A percentile compares a stretch with the other conserved stretches of the same genome.
Evolutionary conservation across 2,329 filamentous ascomycete genomes (phyloP).

Genomic region (Metarhizium album): DNA sequence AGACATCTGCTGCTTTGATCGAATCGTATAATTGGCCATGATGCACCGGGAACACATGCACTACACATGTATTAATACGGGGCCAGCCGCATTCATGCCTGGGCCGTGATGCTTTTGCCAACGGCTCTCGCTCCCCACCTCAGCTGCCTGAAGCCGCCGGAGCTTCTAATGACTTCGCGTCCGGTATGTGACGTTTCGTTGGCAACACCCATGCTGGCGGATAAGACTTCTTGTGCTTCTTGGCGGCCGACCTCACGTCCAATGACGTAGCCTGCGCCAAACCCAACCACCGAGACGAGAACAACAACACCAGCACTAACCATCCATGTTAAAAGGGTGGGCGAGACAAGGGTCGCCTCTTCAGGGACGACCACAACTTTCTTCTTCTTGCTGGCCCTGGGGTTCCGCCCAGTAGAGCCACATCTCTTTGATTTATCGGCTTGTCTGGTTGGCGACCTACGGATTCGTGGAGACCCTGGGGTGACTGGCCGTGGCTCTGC

Average conservation of each 20-base stretch:
- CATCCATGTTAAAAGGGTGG: conserved; percentile 53
- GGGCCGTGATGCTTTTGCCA: conserved; percentile 38
- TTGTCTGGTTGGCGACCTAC: conserved; percentile 15
- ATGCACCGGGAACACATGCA: not conserved
- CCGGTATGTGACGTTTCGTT: conserved; percentile 40
- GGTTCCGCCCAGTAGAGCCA: conserved; percentile 27
- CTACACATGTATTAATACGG: not conserved
- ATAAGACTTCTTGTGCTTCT: conserved; percentile 44
- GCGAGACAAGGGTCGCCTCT: conserved; percentile 36
- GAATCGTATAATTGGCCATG: not conserved
- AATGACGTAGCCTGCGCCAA: conserved; percentile 58
- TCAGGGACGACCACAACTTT: conserved; percentile 29
- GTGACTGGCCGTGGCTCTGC: conserved; percentile 10
- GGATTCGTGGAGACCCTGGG: conserved; percentile 15
- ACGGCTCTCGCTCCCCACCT: conserved; percentile 43
- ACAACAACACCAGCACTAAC: conserved; percentile 58
- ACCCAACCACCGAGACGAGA: conserved; percentile 56
- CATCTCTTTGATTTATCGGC: conserved; percentile 41
- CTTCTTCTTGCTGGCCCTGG: conserved; percentile 49
- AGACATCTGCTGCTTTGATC: too few relatives aligned
- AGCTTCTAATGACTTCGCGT: conserved; percentile 40
- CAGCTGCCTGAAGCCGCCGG: conserved; percentile 41
- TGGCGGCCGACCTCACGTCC: conserved; percentile 55
- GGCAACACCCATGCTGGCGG: conserved; percentile 28
- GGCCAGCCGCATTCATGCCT: conserved; percentile 10